These are phyloP conservation scores for Eucalyptus globulus DNA, from an alignment of 345 rosid species.

Conservation along the genomic window DNA sequence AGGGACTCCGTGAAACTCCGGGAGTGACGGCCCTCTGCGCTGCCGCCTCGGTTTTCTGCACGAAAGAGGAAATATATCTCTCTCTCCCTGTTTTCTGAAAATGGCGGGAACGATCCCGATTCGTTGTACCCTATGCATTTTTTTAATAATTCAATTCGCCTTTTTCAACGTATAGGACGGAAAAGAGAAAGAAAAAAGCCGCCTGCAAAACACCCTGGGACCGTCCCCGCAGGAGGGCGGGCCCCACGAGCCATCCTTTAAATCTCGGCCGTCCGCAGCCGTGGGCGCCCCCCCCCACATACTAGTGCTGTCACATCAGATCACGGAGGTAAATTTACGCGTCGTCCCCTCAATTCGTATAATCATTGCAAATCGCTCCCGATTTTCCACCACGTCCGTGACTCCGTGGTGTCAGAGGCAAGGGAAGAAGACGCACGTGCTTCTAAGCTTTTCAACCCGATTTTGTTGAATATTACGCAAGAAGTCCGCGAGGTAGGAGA, in stretches of 20 bases:
- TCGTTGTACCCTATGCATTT: not conserved
- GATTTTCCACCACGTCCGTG: not conserved
- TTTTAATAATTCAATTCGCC: not conserved
- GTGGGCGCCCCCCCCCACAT: not conserved
- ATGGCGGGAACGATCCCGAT: slow-evolving; percentile 10
- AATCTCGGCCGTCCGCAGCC: not conserved
- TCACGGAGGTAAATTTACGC: not conserved
- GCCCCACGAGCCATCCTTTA: not conserved
- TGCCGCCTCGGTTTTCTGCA: not conserved
- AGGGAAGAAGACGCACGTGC: not conserved
- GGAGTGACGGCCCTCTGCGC: not conserved
- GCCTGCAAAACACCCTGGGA: not conserved
- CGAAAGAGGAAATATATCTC: not conserved
- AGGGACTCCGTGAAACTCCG: not conserved
- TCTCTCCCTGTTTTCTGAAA: not conserved
- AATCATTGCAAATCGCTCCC: not conserved
- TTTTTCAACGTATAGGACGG: not conserved
- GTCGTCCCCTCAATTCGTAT: not conserved
- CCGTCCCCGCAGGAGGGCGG: not conserved
- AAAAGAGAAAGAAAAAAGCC: not conserved
- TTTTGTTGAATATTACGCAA: too few species aligned
- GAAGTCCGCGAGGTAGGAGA: too few species aligned
- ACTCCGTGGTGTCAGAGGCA: not conserved
- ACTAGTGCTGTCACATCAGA: not conserved
- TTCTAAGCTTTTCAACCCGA: not conserved